phyloP scores from a whole-genome alignment of 306 rosid genomes.

The Sicyos edulis region DNA sequence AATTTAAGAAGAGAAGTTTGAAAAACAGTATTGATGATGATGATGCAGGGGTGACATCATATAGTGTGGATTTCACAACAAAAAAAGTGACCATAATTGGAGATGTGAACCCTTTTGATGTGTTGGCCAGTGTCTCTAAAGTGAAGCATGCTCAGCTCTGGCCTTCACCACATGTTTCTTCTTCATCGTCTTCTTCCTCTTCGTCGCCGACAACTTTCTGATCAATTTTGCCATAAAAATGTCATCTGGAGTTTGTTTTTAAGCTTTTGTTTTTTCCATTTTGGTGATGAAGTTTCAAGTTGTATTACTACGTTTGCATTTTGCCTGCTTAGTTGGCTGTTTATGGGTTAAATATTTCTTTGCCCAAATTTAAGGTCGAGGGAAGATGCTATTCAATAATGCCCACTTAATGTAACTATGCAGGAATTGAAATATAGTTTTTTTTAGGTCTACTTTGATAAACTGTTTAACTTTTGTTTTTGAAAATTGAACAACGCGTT shows the following conservation, averaged over 20 bases:
- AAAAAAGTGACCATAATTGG: slow-evolving; percentile 81
- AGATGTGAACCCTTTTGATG: slow-evolving; percentile 61
- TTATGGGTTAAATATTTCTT: background rate
- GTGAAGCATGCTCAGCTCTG: slow-evolving; percentile 84
- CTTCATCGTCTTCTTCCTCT: slow-evolving; percentile 29
- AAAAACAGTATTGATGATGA: background rate
- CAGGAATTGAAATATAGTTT: too few relatives aligned
- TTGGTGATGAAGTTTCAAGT: background rate
- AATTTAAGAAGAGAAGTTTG: too few relatives aligned
- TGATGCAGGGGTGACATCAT: slow-evolving; percentile 76
- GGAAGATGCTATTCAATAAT: background rate
- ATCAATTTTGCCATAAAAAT: background rate
- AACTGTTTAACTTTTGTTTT: background rate
- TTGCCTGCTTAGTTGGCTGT: background rate
- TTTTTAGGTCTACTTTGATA: background rate
- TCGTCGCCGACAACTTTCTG: background rate
- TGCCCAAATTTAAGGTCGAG: background rate
- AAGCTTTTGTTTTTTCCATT: background rate
- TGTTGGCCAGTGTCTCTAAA: slow-evolving; percentile 65
- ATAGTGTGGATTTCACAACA: slow-evolving; percentile 57
- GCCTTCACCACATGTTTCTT: slow-evolving; percentile 40
- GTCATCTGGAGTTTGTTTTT: background rate
- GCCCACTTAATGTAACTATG: too few relatives aligned
- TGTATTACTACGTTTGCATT: background rate
- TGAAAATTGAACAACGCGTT: too few relatives aligned